Percentiles rank a stretch among this genome's conserved stretches.
These are phyloP conservation scores for Populus alba DNA, from an alignment of 345 rosid genomes.

Conservation along the genomic window DNA sequence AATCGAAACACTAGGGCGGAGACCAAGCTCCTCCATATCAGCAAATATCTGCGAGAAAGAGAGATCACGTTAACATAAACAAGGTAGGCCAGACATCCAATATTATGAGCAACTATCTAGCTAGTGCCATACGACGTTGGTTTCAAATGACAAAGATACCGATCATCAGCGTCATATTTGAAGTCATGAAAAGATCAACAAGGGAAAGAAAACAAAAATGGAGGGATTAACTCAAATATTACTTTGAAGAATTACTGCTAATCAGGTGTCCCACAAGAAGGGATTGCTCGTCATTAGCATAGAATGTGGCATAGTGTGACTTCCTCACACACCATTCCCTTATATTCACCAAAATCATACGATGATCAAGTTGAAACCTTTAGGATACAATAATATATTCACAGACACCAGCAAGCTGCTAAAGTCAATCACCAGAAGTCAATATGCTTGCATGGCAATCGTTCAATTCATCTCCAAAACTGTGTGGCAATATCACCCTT, in stretches of 20 bases:
- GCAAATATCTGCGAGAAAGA: slow-evolving; percentile 64
- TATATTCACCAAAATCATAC: background rate
- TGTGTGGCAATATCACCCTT: background rate
- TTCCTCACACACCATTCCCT: background rate
- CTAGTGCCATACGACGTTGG: background rate
- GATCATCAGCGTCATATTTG: background rate
- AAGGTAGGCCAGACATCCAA: background rate
- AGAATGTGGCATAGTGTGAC: background rate
- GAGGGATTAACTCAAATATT: background rate
- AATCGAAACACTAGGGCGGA: slow-evolving; percentile 56
- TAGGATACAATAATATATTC: background rate
- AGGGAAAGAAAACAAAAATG: background rate
- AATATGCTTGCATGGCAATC: background rate
- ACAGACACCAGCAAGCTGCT: background rate
- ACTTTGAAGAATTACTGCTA: background rate
- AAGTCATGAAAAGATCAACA: background rate
- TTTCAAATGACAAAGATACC: background rate
- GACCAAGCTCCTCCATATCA: slow-evolving; percentile 96
- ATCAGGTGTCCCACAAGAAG: background rate
- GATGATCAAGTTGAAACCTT: background rate
- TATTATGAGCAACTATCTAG: background rate
- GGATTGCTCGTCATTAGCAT: background rate
- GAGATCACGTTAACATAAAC: background rate
- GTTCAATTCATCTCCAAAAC: background rate
- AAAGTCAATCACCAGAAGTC: slow-evolving; percentile 1